Evolutionary conservation across 164 flowering plant genomes (phyloP).

Genomic region (Umbilicus rupestris): DNA sequence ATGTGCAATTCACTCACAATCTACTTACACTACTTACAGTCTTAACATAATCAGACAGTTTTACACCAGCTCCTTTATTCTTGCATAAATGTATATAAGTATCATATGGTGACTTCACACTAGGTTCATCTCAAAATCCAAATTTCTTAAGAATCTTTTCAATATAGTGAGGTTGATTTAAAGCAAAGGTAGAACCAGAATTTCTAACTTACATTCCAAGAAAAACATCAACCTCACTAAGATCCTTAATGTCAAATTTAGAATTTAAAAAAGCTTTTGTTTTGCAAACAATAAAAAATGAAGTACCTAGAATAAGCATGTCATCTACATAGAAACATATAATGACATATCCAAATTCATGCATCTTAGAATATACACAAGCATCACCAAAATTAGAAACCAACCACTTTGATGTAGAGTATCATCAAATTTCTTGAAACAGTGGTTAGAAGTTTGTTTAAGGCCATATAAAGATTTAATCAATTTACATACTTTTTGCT

Average conservation of each 20-base stretch:
- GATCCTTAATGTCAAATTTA: slow-evolving; percentile 12
- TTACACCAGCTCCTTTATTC: not conserved
- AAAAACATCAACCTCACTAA: slow-evolving; percentile 5
- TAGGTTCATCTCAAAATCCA: not conserved
- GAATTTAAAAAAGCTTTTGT: not conserved
- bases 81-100: not conserved
- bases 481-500: slow-evolving; percentile 8
- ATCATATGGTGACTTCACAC: slow-evolving; percentile 5
- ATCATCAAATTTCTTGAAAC: slow-evolving; percentile 1
- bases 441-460: slow-evolving; percentile 5
- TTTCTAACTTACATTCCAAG: too few relatives aligned
- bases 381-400: not conserved
- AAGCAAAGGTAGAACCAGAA: not conserved
- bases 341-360: not conserved
- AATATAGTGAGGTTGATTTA: not conserved
- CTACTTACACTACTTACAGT: not conserved
- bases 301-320: not conserved
- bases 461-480: slow-evolving; percentile 3
- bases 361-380: not conserved
- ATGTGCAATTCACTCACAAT: not conserved
- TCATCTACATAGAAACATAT: slow-evolving; percentile 7
- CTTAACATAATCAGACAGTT: not conserved
- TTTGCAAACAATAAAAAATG: not conserved
- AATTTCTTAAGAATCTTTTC: slow-evolving; percentile 7
- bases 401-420: not conserved